phyloP scores from a whole-genome alignment of 2,329 filamentous ascomycete genomes.

The Penicillium sp. region DNA sequence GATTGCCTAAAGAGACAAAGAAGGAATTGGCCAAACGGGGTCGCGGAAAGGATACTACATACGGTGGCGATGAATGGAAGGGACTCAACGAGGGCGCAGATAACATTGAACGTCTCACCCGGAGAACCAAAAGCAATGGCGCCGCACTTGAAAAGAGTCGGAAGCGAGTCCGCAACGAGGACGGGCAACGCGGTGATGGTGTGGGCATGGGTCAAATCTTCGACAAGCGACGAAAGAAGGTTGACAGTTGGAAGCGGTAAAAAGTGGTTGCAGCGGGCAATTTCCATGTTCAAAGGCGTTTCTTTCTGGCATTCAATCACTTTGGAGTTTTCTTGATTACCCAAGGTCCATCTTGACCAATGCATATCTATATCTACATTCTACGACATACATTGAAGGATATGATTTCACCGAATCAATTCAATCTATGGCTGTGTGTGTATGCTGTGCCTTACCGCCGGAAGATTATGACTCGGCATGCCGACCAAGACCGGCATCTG shows the following conservation, averaged over 20 bases:
- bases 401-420: not conserved
- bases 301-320: constrained; percentile 4
- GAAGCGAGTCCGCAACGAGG: constrained; percentile 71
- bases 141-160: constrained; percentile 75
- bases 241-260: constrained; percentile 44
- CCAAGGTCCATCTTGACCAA: constrained; percentile 6
- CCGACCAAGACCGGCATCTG: not conserved
- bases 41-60: constrained; percentile 55
- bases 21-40: constrained; percentile 72
- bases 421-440: not conserved
- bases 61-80: constrained; percentile 92
- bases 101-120: constrained; percentile 79
- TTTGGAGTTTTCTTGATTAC: constrained; percentile 13
- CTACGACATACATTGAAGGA: constrained; percentile 1
- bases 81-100: constrained; percentile 81
- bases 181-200: constrained; percentile 66
- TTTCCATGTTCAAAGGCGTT: constrained; percentile 7
- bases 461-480: not conserved
- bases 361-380: constrained; percentile 10
- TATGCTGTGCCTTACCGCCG: not conserved
- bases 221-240: constrained; percentile 47
- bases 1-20: constrained; percentile 82
- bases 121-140: constrained; percentile 60
- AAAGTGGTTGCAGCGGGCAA: not conserved
- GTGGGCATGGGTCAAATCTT: constrained; percentile 66